Conservation (phyloP, 2,329 filamentous ascomycete species). For the Annulohypoxylon truncatum region DNA sequence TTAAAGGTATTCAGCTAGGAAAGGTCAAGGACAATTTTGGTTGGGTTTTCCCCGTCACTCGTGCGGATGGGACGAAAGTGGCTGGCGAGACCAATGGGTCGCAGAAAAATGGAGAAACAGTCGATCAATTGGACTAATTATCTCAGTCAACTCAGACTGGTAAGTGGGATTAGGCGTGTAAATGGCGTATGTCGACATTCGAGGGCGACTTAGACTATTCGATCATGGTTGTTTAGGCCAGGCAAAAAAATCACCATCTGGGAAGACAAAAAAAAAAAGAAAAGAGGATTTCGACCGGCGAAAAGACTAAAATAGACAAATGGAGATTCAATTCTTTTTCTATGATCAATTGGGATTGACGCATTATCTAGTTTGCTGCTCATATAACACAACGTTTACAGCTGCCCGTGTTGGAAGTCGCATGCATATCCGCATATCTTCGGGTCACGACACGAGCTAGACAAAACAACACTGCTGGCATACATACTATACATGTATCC, state of each 20-base stretch:
- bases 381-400: conserved; percentile 8
- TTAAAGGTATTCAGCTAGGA: conserved; percentile 89
- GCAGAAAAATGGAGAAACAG: conserved; percentile 46
- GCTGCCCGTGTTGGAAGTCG: conserved; percentile 19
- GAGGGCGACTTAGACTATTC: conserved; percentile 2
- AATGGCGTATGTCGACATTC: conserved; percentile 5
- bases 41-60: conserved; percentile 70
- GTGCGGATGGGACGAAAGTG: conserved; percentile 59
- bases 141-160: background rate
- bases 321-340: conserved; percentile 24
- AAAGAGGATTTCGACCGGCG: conserved; percentile 12
- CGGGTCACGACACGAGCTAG: conserved; percentile 3
- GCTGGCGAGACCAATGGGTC: conserved; percentile 43
- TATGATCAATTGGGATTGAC: conserved; percentile 7
- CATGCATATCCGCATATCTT: conserved; percentile 26
- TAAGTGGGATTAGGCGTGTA: background rate
- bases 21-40: conserved; percentile 80
- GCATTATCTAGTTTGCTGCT: conserved; percentile 9
- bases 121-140: conserved; percentile 54
- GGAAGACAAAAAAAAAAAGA: conserved; percentile 22
- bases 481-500: background rate
- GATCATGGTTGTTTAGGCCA: conserved; percentile 5
- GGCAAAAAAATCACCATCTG: background rate
- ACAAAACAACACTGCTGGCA: background rate
- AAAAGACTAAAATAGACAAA: conserved; percentile 29